These are phyloP conservation scores for Penicillium atrosanguineum DNA, from an alignment of 495 filamentous ascomycete genomes.

Conservation along the genomic window DNA sequence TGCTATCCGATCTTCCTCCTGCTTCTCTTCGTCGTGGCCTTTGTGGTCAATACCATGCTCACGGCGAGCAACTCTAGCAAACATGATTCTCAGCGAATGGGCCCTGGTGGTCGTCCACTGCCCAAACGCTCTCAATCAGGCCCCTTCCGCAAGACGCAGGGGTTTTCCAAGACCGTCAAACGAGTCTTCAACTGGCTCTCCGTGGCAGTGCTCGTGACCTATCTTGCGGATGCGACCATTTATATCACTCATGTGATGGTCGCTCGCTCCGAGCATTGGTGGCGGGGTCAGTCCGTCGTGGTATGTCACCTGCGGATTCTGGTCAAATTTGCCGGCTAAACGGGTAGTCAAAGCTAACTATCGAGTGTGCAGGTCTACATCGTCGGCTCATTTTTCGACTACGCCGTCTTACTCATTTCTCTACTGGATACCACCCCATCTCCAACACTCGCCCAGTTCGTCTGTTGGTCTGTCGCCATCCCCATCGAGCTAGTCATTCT, in stretches of 20 bases:
- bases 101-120: constrained; percentile 80
- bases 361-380: constrained; percentile 66
- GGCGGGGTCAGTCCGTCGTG: constrained; percentile 81
- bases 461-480: constrained; percentile 68
- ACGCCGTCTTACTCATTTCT: constrained; percentile 70
- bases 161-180: constrained; percentile 59
- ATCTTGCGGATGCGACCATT: constrained; percentile 69
- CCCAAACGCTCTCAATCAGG: constrained; percentile 52
- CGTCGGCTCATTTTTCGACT: constrained; percentile 73
- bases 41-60: constrained; percentile 60
- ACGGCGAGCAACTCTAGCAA: constrained; percentile 45
- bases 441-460: constrained; percentile 68
- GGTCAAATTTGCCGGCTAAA: neutral
- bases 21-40: constrained; percentile 63
- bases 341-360: constrained; percentile 13
- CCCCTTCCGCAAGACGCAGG: constrained; percentile 35
- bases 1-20: constrained; percentile 66
- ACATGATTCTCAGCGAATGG: constrained; percentile 39
- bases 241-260: constrained; percentile 74
- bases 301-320: constrained; percentile 53
- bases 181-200: constrained; percentile 74
- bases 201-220: constrained; percentile 62
- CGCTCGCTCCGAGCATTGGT: constrained; percentile 69
- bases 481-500: constrained; percentile 68
- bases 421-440: constrained; percentile 74